These are phyloP conservation scores for Aspergillus novofumigatus DNA, from an alignment of 2,329 filamentous ascomycete species.

Conservation along the genomic window DNA sequence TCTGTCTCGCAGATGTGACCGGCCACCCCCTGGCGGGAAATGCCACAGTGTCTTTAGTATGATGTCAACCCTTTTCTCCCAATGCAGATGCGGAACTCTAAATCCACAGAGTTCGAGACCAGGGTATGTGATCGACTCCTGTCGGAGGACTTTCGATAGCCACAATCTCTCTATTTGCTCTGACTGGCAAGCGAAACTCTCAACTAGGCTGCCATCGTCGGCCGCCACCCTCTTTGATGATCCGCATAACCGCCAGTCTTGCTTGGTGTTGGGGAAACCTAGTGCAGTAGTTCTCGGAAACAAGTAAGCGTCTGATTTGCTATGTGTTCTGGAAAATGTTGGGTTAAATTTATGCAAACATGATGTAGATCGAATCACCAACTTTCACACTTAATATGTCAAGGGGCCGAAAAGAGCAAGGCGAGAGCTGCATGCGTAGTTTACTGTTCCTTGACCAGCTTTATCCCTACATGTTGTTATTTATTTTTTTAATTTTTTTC, in stretches of 20 bases:
- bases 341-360: conserved; percentile 14
- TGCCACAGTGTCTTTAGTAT: conserved; percentile 16
- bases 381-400: conserved; percentile 9
- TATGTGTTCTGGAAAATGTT: conserved; percentile 7
- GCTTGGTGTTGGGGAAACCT: conserved; percentile 19
- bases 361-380: conserved; percentile 23
- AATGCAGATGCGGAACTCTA: conserved; percentile 19
- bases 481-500: conserved; percentile 5
- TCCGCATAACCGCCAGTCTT: conserved; percentile 27
- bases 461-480: conserved; percentile 10
- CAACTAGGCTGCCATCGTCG: conserved; percentile 12
- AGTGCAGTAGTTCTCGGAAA: conserved; percentile 13
- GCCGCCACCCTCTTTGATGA: conserved; percentile 19
- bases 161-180: conserved; percentile 7
- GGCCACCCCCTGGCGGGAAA: conserved; percentile 6
- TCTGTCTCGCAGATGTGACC: conserved; percentile 17
- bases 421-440: conserved; percentile 12
- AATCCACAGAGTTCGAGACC: conserved; percentile 10
- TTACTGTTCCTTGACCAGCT: conserved; percentile 15
- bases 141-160: conserved; percentile 12
- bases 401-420: conserved; percentile 13
- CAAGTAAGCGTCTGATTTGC: conserved; percentile 11
- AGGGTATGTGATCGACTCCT: conserved; percentile 11
- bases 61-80: conserved; percentile 20
- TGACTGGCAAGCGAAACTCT: conserved; percentile 6